phyloP scores from a whole-genome alignment of 495 filamentous ascomycete species.

The Neurospora sp. region DNA sequence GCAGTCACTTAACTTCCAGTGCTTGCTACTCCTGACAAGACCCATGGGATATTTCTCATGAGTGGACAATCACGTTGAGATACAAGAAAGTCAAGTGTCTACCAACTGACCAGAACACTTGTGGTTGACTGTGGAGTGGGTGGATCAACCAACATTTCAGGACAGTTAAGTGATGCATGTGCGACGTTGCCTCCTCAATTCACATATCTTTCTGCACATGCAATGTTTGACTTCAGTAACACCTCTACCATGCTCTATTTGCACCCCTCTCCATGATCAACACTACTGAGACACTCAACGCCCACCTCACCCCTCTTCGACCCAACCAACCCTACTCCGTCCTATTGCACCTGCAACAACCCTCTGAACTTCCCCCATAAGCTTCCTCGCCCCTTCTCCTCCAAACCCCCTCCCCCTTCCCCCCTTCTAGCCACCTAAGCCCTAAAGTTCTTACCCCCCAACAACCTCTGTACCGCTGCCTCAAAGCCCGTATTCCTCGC shows the following conservation, averaged over 20 bases:
- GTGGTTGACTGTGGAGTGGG: background rate
- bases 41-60: background rate
- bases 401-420: too few species aligned
- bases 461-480: conserved; percentile 17
- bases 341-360: too few species aligned
- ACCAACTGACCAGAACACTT: background rate
- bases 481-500: conserved; percentile 30
- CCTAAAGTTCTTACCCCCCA: background rate
- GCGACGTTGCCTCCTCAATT: background rate
- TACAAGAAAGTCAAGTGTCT: background rate
- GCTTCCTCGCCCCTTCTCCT: too few species aligned
- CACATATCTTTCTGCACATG: background rate
- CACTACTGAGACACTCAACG: background rate
- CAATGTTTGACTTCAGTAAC: background rate
- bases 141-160: background rate
- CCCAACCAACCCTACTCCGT: background rate
- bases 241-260: background rate
- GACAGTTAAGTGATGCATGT: background rate
- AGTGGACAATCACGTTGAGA: background rate
- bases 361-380: too few species aligned
- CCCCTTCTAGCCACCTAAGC: too few species aligned
- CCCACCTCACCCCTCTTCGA: background rate
- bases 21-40: background rate
- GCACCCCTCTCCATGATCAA: background rate
- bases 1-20: background rate